Evolutionary conservation across 495 filamentous ascomycete genomes (phyloP), one percentile per base, ranked within the genome.

Genomic region (Aspergillus bertholletiae): DNA sequence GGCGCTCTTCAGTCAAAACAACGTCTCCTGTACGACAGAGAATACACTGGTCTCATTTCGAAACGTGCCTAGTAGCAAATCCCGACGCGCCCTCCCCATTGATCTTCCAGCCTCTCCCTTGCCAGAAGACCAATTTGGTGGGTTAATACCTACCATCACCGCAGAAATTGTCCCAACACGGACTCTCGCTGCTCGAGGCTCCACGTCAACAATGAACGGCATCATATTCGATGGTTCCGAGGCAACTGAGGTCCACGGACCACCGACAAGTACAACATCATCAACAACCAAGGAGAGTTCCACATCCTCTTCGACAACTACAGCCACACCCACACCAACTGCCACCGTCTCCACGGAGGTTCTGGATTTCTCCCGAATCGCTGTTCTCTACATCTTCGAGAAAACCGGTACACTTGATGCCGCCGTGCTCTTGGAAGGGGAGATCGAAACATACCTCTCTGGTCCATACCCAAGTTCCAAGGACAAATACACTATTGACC

Each of bases 1-100:
- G 55, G 81, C 85, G 0, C 80, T 90, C 45, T 92, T 98, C 69
- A 89, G 85, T 62, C 70, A 79, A 37, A 83, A 75, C 30, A 85
- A 85, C 54, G 75, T 95, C 28, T 85, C 84, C 45, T 98, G 94
- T 69, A 82, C 79, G 1, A 81, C 84, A 0, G 84, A 96, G 70
- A 97, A 97, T 56, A 84, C 88, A 0, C 80, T 98, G 20, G 85
- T 97, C 7, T 87, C 89, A 0, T 95, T 98, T 61, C 80, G 85
- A 51, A 83, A 85, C 24, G 60, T 69, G 27, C 72, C 22, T 34
- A 67, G 35, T 40, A 68, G 60, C 48, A 71, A 62, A 15, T 21
- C 55, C 35, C 67, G 71, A 37, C 73, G 73, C 20, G 57, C 61
- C 15, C 15, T 64, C 22, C 37, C 39, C 32, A 2, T 34, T 51